Evolutionary conservation across 2,329 filamentous ascomycete species (phyloP).

Genomic region (Elsinoe australis): DNA sequence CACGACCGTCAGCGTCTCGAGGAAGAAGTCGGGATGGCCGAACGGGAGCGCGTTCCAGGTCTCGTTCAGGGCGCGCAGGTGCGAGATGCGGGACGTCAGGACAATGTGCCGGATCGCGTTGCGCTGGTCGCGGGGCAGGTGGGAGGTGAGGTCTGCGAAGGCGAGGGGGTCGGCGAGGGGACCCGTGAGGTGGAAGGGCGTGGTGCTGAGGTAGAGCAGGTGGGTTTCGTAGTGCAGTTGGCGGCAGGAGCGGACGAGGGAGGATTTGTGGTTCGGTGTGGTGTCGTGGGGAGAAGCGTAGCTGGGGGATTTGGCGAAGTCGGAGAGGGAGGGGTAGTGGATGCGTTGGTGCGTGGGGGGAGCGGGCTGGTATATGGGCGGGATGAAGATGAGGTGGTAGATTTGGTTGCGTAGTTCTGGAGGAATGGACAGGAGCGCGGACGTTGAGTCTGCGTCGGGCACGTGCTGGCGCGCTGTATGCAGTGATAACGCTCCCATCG

Average conservation of each 20-base stretch:
- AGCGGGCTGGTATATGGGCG: slow-evolving; percentile 8
- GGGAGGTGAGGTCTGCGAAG: slow-evolving; percentile 25
- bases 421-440: slow-evolving; percentile 18
- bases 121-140: slow-evolving; percentile 23
- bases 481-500: slow-evolving; percentile 2
- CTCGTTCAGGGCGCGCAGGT: slow-evolving; percentile 31
- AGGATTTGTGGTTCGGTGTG: neutral
- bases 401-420: slow-evolving; percentile 20
- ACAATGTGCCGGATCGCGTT: slow-evolving; percentile 29
- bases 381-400: slow-evolving; percentile 18
- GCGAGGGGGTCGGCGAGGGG: slow-evolving; percentile 24
- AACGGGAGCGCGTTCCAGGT: slow-evolving; percentile 31
- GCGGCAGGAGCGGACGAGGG: slow-evolving; percentile 15
- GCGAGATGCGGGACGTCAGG: slow-evolving; percentile 27
- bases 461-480: slow-evolving; percentile 8
- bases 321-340: slow-evolving; percentile 1
- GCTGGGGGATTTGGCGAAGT: slow-evolving; percentile 4
- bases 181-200: slow-evolving; percentile 27
- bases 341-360: neutral
- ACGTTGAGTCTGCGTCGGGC: slow-evolving; percentile 8
- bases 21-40: slow-evolving; percentile 26
- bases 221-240: slow-evolving; percentile 18
- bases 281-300: neutral
- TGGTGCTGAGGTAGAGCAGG: slow-evolving; percentile 28
- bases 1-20: slow-evolving; percentile 29